Evolutionary conservation across 805 yeast species (phyloP).

Genomic region (Myxozyma lipomycoides): DNA sequence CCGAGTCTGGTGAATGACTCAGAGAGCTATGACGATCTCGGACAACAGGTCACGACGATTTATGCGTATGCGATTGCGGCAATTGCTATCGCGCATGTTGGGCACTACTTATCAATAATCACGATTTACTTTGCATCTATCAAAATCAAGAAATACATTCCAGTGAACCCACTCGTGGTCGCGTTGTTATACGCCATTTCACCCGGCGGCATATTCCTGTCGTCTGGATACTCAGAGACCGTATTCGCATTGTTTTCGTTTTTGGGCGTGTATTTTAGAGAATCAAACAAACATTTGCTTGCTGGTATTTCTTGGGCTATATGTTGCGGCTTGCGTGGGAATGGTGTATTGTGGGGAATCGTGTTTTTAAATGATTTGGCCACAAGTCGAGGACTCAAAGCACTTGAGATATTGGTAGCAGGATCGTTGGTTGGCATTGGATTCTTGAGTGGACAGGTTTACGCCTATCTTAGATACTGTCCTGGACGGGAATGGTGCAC

Average conservation of each 20-base stretch:
- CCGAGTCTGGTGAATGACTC: constrained; percentile 4
- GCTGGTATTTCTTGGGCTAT: constrained; percentile 55
- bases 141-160: constrained; percentile 26
- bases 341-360: constrained; percentile 69
- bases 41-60: constrained; percentile 23
- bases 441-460: constrained; percentile 46
- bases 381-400: constrained; percentile 1
- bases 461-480: constrained; percentile 61
- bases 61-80: constrained; percentile 49
- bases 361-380: constrained; percentile 57
- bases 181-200: constrained; percentile 54
- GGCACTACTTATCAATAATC: constrained; percentile 50
- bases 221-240: constrained; percentile 74
- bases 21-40: constrained; percentile 14
- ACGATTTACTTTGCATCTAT: constrained; percentile 50
- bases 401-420: constrained; percentile 40
- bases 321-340: constrained; percentile 67
- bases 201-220: constrained; percentile 76
- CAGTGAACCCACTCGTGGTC: constrained; percentile 35
- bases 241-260: constrained; percentile 59
- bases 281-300: constrained; percentile 36
- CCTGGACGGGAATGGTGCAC: constrained; percentile 82
- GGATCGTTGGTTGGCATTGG: constrained; percentile 54
- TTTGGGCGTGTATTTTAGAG: constrained; percentile 52
- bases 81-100: constrained; percentile 47